Evolutionary conservation across 768 basidiomycete species (phyloP), one percentile per base, ranked within the genome.

Genomic region (Leccinum ochraceum): DNA sequence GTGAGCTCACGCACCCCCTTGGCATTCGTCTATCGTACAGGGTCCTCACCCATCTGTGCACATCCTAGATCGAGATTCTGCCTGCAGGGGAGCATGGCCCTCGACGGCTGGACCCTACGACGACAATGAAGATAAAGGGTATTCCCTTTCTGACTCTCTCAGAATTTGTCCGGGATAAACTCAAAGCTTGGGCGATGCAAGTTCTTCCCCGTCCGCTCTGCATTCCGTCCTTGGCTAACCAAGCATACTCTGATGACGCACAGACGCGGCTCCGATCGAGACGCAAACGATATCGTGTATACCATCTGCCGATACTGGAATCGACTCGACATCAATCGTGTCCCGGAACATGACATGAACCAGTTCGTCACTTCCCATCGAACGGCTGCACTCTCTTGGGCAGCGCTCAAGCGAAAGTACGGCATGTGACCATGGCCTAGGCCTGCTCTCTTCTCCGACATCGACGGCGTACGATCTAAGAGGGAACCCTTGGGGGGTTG

Each of bases 331-430:
- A 86, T 93, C 65, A 94, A 94, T 71, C 89, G 92, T 65, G 87
- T 94, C 60, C 86, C 87, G 28, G 92, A 94, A 73, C 84, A 86
- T 60, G 92, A 94, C 69, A 94, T 94, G 92, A 85, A 85, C 60
- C 79, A 82, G 32, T 94, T 94, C 68, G 86, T 89, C 32, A 69
- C 79, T 14, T 79, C 78, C 39, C 80, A 89, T 67, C 72, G 81
- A 49, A 76, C 80, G n/a, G 89, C 83, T 48, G 85, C 81, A 10
- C 81, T 88, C 20, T 86, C 88, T 6, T 94, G 92, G 92, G 76
- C 78, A 53, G 86, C 90, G 50, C 77, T 94, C 61, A 86, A 84
- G 75, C 81, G 83, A 75, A 91, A 87, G 70, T 92, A 92, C 67
- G 83, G 88, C 69, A 81, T 86, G 76, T 81, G 69, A 75, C 36